Percentiles rank a stretch among this genome's conserved stretches.
Evolutionary conservation across 108 stramenopile species (phyloP).

Genomic region (Skeletonema potamos): DNA sequence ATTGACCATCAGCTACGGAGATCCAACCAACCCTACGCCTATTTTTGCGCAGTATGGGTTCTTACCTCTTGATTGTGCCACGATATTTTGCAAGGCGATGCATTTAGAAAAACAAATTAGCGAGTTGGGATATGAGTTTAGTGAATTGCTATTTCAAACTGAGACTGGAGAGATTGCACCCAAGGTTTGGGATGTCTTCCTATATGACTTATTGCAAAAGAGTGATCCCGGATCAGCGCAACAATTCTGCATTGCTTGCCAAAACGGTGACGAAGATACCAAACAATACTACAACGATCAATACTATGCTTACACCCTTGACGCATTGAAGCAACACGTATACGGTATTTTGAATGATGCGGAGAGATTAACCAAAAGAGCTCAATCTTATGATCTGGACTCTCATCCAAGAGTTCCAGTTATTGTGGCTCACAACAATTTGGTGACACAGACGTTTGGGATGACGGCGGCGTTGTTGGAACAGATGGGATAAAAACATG

Average conservation of each 20-base stretch:
- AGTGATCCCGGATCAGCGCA: slow-evolving; percentile 30
- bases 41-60: slow-evolving; percentile 45
- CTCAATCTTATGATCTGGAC: slow-evolving; percentile 28
- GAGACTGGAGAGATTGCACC: slow-evolving; percentile 41
- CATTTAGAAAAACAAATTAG: slow-evolving; percentile 22
- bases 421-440: slow-evolving; percentile 36
- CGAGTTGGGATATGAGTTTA: slow-evolving; percentile 26
- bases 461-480: slow-evolving; percentile 25
- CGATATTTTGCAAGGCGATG: slow-evolving; percentile 42
- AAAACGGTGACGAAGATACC: slow-evolving; percentile 13
- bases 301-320: slow-evolving; percentile 31
- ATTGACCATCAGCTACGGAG: slow-evolving; percentile 31
- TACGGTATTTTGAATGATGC: slow-evolving; percentile 12
- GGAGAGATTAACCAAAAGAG: slow-evolving; percentile 21
- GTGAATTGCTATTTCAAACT: slow-evolving; percentile 22
- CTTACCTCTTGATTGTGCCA: slow-evolving; percentile 19
- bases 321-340: slow-evolving; percentile 33
- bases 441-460: slow-evolving; percentile 39
- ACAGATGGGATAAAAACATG: slow-evolving; percentile 16
- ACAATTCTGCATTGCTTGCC: slow-evolving; percentile 27
- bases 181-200: slow-evolving; percentile 42
- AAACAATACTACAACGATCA: slow-evolving; percentile 35
- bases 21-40: slow-evolving; percentile 47
- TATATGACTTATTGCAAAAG: slow-evolving; percentile 34
- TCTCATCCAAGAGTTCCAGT: slow-evolving; percentile 43